Base-by-base conservation (phyloP, 148 eudicot genomes). In the Diospyros kaki region DNA sequence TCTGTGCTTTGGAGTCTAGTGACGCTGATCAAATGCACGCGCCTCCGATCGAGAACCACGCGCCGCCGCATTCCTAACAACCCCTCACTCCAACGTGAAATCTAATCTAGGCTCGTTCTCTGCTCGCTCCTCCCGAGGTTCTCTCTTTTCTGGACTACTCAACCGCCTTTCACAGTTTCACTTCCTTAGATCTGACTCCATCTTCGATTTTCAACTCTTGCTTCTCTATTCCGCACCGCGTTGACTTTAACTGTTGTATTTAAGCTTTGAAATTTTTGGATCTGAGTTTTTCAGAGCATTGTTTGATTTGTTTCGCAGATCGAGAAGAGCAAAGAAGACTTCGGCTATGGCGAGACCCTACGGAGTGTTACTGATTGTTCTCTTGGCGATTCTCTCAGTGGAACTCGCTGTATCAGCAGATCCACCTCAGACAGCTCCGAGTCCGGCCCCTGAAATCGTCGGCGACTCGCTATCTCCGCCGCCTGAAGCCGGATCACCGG, bases 361-460 rank as follows among this genome's bases (percentile, higher is more conserved):
- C 28, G 51, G 18, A 15, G 2, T 65, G 40, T 59, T 63, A 5
- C 3, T 70, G 42, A 28, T 77, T 64, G 46, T 75, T 39, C 77
- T 84, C 68, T 28, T 81, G n/a, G 46, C 73, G 43, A 69, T 79
- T 44, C 51, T 82, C 66, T 51, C 69, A 0, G 51, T 61, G 2
- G 50, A 67, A 43, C 64, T 51, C 50, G 17, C 76, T 43, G 2
- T 60, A 8, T 74, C 79, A 7, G 44, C 69, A 51, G 75, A 72
- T 78, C 77, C 58, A 60, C 73, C 41, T 51, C 17, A 17, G 7
- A 56, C 11, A 8, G 60, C 81, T 54, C 87, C 83, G 11, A 59
- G 61, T 39, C 82, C 82, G 44, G 66, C 85, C 6, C 87, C 84
- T 10, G 28, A 73, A 14, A 14, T 44, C 43, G 69, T 40, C 59